These are phyloP conservation scores for Carex cristatella DNA, from an alignment of 176 grass and related monocot species.

Conservation along the genomic window DNA sequence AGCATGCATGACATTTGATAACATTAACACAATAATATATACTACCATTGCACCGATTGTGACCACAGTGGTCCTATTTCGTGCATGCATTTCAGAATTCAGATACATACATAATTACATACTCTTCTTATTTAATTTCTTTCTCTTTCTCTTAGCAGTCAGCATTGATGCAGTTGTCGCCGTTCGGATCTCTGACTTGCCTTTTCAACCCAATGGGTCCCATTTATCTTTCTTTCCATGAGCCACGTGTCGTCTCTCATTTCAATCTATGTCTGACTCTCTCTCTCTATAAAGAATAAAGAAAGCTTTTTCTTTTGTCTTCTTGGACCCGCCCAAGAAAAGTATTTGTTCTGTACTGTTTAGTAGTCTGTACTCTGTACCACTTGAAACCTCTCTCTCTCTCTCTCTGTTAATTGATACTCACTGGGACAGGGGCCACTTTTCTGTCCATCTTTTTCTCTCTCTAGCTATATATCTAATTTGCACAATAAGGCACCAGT, in stretches of 20 bases:
- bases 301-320: constrained; percentile 6
- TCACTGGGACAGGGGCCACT: neutral
- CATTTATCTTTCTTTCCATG: neutral
- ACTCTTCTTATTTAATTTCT: neutral
- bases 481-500: neutral
- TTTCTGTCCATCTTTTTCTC: neutral
- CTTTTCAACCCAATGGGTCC: neutral
- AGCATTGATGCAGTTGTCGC: constrained; percentile 10
- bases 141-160: neutral
- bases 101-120: no score
- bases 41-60: neutral
- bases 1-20: neutral
- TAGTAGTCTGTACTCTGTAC: neutral
- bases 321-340: constrained; percentile 3
- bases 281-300: neutral
- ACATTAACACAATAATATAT: neutral
- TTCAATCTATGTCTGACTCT: neutral
- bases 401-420: neutral
- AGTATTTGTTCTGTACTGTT: constrained; percentile 1
- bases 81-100: neutral
- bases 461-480: neutral
- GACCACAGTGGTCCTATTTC: neutral
- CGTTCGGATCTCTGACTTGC: constrained; percentile 10
- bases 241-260: neutral
- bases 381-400: neutral